A percentile compares a stretch with the other conserved stretches of the same genome.
These are phyloP conservation scores for Linnemannia hyalina DNA, from an alignment of 192 early-diverging fungal species.

Conservation along the genomic window DNA sequence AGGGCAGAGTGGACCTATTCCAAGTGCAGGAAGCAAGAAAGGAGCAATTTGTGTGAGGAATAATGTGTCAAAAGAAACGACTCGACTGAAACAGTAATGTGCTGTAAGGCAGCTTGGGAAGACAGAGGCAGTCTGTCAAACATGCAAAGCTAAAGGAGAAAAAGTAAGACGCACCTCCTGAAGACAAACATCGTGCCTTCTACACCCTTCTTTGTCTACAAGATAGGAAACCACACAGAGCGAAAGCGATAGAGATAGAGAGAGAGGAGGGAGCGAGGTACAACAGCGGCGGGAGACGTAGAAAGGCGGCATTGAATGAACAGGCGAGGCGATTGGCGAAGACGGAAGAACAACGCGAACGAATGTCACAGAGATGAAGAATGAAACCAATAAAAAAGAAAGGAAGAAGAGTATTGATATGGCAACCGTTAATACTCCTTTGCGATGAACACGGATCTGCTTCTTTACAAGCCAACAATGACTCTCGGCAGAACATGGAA, in stretches of 20 bases:
- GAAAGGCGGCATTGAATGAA: background rate
- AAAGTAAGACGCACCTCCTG: slow-evolving; percentile 64
- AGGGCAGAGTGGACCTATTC: slow-evolving; percentile 63
- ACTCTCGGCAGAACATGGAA: background rate
- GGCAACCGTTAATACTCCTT: background rate
- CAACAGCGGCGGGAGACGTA: background rate
- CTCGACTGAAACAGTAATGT: background rate
- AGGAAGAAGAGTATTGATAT: background rate
- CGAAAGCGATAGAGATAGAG: background rate
- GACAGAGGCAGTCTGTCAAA: no score
- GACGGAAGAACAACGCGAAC: background rate
- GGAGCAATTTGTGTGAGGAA: background rate
- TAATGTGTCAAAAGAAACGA: background rate
- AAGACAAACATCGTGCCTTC: slow-evolving; percentile 95
- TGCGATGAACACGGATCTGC: background rate
- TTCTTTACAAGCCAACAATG: background rate
- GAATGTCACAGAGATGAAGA: background rate
- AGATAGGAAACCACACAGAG: background rate
- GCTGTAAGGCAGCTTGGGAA: background rate
- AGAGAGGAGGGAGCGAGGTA: background rate
- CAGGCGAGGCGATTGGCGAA: background rate
- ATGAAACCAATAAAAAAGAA: background rate
- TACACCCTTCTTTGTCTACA: slow-evolving; percentile 87
- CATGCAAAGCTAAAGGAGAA: background rate
- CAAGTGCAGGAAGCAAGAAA: background rate